Evolutionary conservation across 2,329 filamentous ascomycete species (phyloP), one percentile per base, ranked within the genome.

Genomic region (Bipolaris cookei): DNA sequence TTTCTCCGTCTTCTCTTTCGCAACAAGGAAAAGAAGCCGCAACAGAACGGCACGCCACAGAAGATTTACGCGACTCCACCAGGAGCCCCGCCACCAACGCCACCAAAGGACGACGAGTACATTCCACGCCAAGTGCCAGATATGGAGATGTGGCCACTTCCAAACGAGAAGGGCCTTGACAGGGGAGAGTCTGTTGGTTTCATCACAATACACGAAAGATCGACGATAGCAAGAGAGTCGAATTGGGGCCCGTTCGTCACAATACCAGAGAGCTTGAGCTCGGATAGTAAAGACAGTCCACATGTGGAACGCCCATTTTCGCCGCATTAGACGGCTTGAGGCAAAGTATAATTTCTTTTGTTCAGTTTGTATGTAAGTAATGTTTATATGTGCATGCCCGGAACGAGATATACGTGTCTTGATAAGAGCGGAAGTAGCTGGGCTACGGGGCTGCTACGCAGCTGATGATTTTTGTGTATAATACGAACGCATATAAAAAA

Each of bases 1-100:
- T 76, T 80, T 13, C 72, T 83, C 18, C 74, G 77, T 10, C 71
- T 80, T 1, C 69, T 81, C 18, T 78, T 80, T 54, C 59, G 62
- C n/a, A 48, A 66, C 28, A 61, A 56, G 34, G 62, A 68, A 44
- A 61, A 62, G 21, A 54, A 62, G 28, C 48, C 63, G 6, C 59
- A 61, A 25, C 52, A 58, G 7, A 50, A 47, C 34, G 49, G 54
- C 25, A 54, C 53, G 41, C 41, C 61, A 54, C 42, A 54, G 6
- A 56, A 54, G 21, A 54, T 56, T 23, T 63, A 56, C 28, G 63
- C 64, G 8, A 55, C 37, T 18, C 62, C 63, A 13, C 64, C 67
- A 1, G 59, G 53, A 42, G 20, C 39, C 23, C 23, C 32, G 14
- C 62, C 62, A n/a, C 61, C 67, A 1, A 59, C 51, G 7, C 54